A percentile compares a stretch with the other conserved stretches of the same genome.
These are phyloP conservation scores for Lathyrus aphaca DNA, from an alignment of 306 rosid genomes.

Conservation along the genomic window DNA sequence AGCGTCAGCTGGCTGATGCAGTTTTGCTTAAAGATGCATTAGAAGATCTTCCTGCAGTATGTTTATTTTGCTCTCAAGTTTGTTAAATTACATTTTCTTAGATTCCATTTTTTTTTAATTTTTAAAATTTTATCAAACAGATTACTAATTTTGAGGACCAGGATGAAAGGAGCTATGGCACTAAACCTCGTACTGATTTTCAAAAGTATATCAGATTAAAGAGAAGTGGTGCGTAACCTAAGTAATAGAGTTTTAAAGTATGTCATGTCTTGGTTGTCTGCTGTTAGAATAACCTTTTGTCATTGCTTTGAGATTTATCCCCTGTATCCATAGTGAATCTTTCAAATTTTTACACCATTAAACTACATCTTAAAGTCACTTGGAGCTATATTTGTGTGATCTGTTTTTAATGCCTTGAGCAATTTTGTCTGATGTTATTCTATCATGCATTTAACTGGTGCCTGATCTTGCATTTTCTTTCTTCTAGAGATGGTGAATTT, in stretches of 20 bases:
- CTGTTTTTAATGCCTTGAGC: background rate
- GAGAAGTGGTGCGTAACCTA: slow-evolving; percentile 43
- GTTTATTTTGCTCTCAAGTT: slow-evolving; percentile 9
- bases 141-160: slow-evolving; percentile 40
- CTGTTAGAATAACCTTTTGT: background rate
- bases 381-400: background rate
- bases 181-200: slow-evolving; percentile 46
- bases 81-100: background rate
- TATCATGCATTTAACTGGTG: slow-evolving; percentile 1
- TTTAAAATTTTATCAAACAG: slow-evolving; percentile 6
- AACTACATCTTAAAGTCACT: background rate
- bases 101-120: background rate
- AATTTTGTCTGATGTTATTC: no score
- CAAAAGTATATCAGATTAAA: slow-evolving; percentile 48
- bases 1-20: slow-evolving; percentile 37
- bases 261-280: background rate
- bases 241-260: slow-evolving; percentile 19
- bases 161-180: slow-evolving; percentile 45
- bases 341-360: background rate
- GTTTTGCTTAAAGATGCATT: slow-evolving; percentile 47
- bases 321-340: background rate
- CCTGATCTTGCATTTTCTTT: slow-evolving; percentile 24
- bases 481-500: slow-evolving; percentile 42
- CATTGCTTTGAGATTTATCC: background rate
- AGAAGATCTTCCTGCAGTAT: slow-evolving; percentile 51